Evolutionary conservation across 2,329 filamentous ascomycete species (phyloP), one percentile per base, ranked within the genome.

Genomic region (Geosmithia morbida): DNA sequence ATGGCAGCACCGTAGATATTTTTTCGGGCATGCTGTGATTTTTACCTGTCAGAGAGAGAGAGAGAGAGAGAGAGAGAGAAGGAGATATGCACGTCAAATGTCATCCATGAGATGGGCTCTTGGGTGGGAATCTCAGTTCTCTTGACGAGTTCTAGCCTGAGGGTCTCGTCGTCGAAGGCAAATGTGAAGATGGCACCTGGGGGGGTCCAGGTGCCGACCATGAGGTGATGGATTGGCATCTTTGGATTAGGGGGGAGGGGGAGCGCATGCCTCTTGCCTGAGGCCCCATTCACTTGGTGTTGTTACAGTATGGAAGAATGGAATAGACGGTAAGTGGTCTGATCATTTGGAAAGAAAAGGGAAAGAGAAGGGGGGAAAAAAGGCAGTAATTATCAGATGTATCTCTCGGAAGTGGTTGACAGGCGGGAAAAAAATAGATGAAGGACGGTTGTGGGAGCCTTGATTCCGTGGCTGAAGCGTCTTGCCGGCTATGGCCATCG

Each of bases 31-130:
- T 94, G 86, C 82, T 90, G 59, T 17, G 14, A 43, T 43, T 6
- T 14, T 47, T 18, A 14, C 19, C 29, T 45, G 11, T 11, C 20
- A 3, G 22, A 26, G 11, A 45, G 22, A 41, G 22, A 8, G 19
- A 26, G 26, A 2, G 13, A 41, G 20, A 17, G 39, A 6, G 29
- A 19, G 13, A 17, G 37, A 16, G 26, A 14, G 20, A 42, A 18
- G 22, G 42, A 18, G 7, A 6, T 41, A 7, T 82, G 66, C 69
- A 87, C 85, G 62, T 87, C 83, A 58, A 94, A 90, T 16, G 86
- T 83, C 84, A 94, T 90, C 87, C 87, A 94, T 50, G 87, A 94
- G 54, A 94, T 92, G 7, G 87, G 85, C 65, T 94, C 86, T 53
- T 90, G 84, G 46, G 84, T 66, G 4, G 86, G 83, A 48, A 94